Base-by-base conservation (phyloP, 2,329 filamentous ascomycete species). In the Cladosporium halotolerans region DNA sequence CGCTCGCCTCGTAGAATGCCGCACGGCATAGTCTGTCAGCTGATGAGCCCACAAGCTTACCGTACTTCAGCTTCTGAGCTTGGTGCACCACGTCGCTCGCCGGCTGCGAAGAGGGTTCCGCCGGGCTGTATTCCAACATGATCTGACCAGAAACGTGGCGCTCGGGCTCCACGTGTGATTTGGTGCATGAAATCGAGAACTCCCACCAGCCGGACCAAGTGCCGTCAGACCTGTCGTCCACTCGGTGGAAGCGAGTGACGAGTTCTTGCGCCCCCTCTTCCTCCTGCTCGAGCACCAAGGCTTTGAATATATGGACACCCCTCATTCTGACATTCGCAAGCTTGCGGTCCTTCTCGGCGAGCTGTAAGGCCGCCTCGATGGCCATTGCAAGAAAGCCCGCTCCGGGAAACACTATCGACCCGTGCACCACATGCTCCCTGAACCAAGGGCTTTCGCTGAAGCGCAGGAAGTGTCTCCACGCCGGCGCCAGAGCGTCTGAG, bases 241-340 rank as follows among this genome's bases (percentile, higher is more conserved):
- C 40, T 2, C 9, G 40, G 10, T 18, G 40, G 16, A 42, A 42
- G 6, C 40, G 40, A 16, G 40, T 42, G 16, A 42, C 23, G 56
- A 76, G 72, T 60, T 83, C 78, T 0, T 81, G 64, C 0, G 79
- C 78, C 51, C 74, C 72, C 3, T 64, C 49, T 1, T 69, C 73
- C 28, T 68, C 65, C 3, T 76, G 76, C 16, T 18, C 16, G 9
- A 82, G 68, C 4, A 81, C 67, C 68, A 82, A 74, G 2, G 79
- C 76, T 51, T 74, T 76, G 44, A 71, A 66, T 39, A 82, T 76
- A 4, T 62, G 65, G 62, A 82, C 71, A 43, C 76, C 60, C 7
- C 62, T 67, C n/a, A 80, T 69, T 18, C 40, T 42, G 40, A 42
- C 16, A 11, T 42, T 23, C 7, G 11, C 13, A 13, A 45, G 6